Percentiles rank a stretch among this genome's conserved stretches.
Evolutionary conservation across 2,329 filamentous ascomycete genomes (phyloP).

Genomic region (Emmonsiellopsis sp.): DNA sequence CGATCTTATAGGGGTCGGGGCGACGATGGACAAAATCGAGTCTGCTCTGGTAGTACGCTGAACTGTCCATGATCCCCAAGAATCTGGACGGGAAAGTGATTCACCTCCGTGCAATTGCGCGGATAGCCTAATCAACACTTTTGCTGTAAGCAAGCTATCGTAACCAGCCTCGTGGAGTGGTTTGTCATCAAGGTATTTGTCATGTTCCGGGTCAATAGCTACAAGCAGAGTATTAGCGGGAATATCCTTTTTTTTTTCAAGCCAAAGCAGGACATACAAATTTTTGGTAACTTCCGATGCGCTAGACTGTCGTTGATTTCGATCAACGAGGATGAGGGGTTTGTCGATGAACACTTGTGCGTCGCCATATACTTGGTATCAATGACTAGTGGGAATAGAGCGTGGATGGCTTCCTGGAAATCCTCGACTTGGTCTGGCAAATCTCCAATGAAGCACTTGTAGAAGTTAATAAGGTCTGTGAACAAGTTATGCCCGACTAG

Average conservation of each 20-base stretch:
- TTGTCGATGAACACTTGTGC: slow-evolving; percentile 42
- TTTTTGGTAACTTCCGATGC: slow-evolving; percentile 19
- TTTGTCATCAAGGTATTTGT: slow-evolving; percentile 21
- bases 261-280: slow-evolving; percentile 18
- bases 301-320: slow-evolving; percentile 21
- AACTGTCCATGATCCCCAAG: neutral
- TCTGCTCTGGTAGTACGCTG: neutral
- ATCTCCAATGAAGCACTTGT: slow-evolving; percentile 49
- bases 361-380: slow-evolving; percentile 59
- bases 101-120: slow-evolving; percentile 40
- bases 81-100: neutral
- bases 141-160: slow-evolving; percentile 53
- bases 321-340: slow-evolving; percentile 31
- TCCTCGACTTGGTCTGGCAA: slow-evolving; percentile 48
- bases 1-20: neutral
- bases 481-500: slow-evolving; percentile 57
- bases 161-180: slow-evolving; percentile 52
- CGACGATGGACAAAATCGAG: neutral
- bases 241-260: neutral
- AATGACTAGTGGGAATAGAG: slow-evolving; percentile 48
- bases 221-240: neutral
- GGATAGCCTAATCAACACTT: slow-evolving; percentile 48
- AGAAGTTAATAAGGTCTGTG: slow-evolving; percentile 54
- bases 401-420: slow-evolving; percentile 43
- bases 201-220: slow-evolving; percentile 24